Conservation (phyloP, 768 basidiomycete species). For the Gloeopeniophorella convolvens region DNA sequence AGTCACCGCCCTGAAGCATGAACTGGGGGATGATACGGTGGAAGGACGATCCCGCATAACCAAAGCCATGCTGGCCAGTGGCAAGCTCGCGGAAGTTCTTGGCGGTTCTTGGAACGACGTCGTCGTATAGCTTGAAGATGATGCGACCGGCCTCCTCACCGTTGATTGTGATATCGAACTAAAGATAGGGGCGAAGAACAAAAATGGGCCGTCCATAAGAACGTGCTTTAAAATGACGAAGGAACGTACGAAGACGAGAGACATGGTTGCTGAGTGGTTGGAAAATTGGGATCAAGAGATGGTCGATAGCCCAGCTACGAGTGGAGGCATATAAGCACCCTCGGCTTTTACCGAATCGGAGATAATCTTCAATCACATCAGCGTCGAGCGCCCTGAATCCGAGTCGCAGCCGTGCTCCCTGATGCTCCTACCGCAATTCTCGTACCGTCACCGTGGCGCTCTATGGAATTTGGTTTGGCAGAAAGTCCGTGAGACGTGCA, state of each 20-base stretch:
- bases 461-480: too few relatives aligned
- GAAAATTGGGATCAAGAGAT: slow-evolving; percentile 18
- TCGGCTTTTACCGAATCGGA: slow-evolving; percentile 17
- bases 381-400: too few relatives aligned
- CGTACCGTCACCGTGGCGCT: too few relatives aligned
- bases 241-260: slow-evolving; percentile 36
- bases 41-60: slow-evolving; percentile 67
- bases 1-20: slow-evolving; percentile 92
- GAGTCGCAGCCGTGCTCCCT: too few relatives aligned
- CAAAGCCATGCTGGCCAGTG: slow-evolving; percentile 66
- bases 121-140: slow-evolving; percentile 82
- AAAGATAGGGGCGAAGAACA: neutral
- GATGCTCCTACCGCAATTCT: too few relatives aligned
- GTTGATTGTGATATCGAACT: slow-evolving; percentile 65
- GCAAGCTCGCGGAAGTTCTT: slow-evolving; percentile 87
- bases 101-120: slow-evolving; percentile 66
- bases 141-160: slow-evolving; percentile 44
- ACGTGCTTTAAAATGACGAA: neutral
- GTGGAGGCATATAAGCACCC: slow-evolving; percentile 18
- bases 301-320: slow-evolving; percentile 5
- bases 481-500: too few relatives aligned
- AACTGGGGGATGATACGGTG: slow-evolving; percentile 82
- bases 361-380: slow-evolving; percentile 3
- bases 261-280: slow-evolving; percentile 23
- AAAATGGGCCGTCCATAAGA: neutral